Evolutionary conservation across 1,284 basidiomycete species (phyloP).

Genomic region (Bjerkandera adusta): DNA sequence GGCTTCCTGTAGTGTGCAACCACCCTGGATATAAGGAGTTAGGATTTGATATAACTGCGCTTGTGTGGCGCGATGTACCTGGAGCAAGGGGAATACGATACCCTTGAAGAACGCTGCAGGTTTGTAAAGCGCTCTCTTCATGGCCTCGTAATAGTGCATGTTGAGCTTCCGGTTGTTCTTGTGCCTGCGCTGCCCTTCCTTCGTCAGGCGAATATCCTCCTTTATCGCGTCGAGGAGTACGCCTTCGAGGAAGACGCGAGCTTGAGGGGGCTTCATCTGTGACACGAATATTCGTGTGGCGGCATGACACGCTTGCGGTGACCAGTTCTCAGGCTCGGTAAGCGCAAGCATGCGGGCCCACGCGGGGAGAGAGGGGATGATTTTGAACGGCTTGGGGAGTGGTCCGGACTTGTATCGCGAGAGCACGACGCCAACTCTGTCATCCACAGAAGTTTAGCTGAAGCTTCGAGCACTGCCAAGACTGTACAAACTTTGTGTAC

Average conservation of each 20-base stretch:
- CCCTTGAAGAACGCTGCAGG: constrained; percentile 99
- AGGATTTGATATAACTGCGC: too few species aligned
- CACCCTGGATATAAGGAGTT: too few species aligned
- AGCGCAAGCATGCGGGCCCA: constrained; percentile 97
- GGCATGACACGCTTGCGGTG: constrained; percentile 91
- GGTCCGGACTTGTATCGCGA: constrained; percentile 94
- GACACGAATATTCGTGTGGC: constrained; percentile 97
- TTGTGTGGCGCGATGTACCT: constrained; percentile 52
- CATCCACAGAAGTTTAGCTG: too few species aligned
- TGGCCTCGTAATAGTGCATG: constrained; percentile 91
- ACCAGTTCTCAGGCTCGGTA: constrained; percentile 92
- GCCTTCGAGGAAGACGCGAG: constrained; percentile 92
- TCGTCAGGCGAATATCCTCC: constrained; percentile 70
- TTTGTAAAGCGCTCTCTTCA: constrained; percentile 94
- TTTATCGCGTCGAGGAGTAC: constrained; percentile 91
- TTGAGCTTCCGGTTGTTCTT: constrained; percentile 84
- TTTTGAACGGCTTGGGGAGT: constrained; percentile 97
- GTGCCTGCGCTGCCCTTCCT: constrained; percentile 39
- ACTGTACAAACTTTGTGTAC: constrained; percentile 87
- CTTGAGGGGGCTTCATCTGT: constrained; percentile 94
- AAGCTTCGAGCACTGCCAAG: constrained; percentile 5
- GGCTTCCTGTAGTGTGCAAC: constrained; percentile 93
- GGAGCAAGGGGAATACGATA: constrained; percentile 93
- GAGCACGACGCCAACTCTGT: constrained; percentile 83
- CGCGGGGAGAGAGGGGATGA: constrained; percentile 92